A percentile compares a stretch with the other conserved stretches of the same genome.
These are phyloP conservation scores for Solanum virginianum DNA, from an alignment of 257 asterid species.

Conservation along the genomic window DNA sequence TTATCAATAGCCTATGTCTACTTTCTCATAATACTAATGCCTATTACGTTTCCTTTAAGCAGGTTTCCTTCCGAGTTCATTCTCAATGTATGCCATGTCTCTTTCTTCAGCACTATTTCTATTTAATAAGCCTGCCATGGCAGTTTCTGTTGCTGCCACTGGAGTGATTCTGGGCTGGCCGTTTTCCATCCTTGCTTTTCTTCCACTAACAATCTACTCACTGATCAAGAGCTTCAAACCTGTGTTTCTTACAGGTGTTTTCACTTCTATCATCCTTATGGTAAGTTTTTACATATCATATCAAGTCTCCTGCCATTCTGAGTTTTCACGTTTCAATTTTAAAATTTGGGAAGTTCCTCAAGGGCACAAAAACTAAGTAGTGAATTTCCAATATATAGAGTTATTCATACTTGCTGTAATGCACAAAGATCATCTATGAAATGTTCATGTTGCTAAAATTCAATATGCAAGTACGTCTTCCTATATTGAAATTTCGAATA, in stretches of 20 bases:
- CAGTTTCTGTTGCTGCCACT: conserved; percentile 72
- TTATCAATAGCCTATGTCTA: background rate
- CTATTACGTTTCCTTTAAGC: conserved; percentile 8
- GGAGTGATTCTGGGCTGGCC: conserved; percentile 99
- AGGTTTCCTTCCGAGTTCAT: conserved; percentile 98
- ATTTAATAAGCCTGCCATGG: conserved; percentile 76
- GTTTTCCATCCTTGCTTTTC: conserved; percentile 85
- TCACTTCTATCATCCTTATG: conserved; percentile 50
- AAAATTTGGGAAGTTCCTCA: background rate
- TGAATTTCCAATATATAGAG: background rate
- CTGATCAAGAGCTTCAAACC: conserved; percentile 48
- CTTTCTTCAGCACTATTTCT: conserved; percentile 86
- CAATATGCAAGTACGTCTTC: background rate
- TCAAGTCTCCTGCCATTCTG: background rate
- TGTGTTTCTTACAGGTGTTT: conserved; percentile 55
- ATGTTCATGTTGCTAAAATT: background rate
- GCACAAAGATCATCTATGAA: background rate
- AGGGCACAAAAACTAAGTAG: background rate
- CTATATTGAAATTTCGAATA: background rate
- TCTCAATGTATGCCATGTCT: conserved; percentile 95
- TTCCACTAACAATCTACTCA: conserved; percentile 77
- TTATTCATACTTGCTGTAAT: background rate
- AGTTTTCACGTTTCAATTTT: background rate
- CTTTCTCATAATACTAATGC: background rate
- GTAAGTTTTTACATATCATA: conserved; percentile 30